Conservation (phyloP, 2,329 filamentous ascomycete species). For the Aspergillus felis region DNA sequence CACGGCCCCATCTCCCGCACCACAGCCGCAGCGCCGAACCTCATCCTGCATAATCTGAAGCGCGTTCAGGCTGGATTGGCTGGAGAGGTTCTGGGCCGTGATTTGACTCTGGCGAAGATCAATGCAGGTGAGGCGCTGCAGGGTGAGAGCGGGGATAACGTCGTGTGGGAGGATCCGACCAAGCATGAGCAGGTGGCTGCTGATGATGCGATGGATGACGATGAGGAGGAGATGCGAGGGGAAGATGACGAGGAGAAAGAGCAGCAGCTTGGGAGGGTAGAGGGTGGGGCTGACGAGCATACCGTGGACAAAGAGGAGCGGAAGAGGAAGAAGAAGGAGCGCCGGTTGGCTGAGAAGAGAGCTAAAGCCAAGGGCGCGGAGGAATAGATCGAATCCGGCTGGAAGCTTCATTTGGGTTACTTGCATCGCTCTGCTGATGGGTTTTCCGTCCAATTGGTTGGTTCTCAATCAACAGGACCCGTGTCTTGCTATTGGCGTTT, state of each 20-base stretch:
- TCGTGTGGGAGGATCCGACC: slow-evolving; percentile 36
- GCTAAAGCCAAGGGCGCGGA: slow-evolving; percentile 31
- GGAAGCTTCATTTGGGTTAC: neutral
- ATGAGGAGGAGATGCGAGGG: slow-evolving; percentile 33
- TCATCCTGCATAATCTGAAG: slow-evolving; percentile 44
- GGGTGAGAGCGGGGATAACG: slow-evolving; percentile 22
- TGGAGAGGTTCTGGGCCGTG: slow-evolving; percentile 40
- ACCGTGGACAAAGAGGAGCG: slow-evolving; percentile 50
- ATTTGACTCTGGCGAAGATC: slow-evolving; percentile 36
- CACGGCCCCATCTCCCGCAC: slow-evolving; percentile 41
- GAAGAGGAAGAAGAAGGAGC: slow-evolving; percentile 54
- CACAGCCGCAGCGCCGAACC: slow-evolving; percentile 38
- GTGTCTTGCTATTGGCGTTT: slow-evolving; percentile 17
- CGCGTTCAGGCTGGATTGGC: slow-evolving; percentile 43
- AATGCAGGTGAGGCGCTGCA: slow-evolving; percentile 30
- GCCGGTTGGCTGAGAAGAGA: slow-evolving; percentile 44
- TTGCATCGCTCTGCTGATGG: slow-evolving; percentile 11
- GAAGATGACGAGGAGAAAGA: slow-evolving; percentile 40
- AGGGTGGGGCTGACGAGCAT: slow-evolving; percentile 23
- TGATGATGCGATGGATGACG: slow-evolving; percentile 38
- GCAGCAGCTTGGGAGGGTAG: slow-evolving; percentile 31
- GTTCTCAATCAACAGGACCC: slow-evolving; percentile 6
- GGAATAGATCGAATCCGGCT: slow-evolving; percentile 11
- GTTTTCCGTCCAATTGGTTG: slow-evolving; percentile 5
- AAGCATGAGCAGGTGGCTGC: slow-evolving; percentile 42